phyloP scores from a whole-genome alignment of 2,329 filamentous ascomycete genomes.

The Chrysosporium queenslandicum region DNA sequence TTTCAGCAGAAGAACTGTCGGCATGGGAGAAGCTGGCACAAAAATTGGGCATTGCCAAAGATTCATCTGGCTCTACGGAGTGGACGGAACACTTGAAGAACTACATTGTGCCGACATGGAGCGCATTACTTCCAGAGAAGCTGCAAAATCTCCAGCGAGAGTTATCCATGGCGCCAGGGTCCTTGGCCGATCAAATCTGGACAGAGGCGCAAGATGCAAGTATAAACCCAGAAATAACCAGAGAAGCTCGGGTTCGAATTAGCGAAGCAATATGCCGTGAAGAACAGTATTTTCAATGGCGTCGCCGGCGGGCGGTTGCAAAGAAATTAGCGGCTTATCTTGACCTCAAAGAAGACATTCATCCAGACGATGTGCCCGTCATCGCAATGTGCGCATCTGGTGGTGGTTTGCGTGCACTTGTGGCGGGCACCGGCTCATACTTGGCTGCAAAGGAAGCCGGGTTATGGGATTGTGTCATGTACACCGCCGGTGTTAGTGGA shows the following conservation, averaged over 20 bases:
- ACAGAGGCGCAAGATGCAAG: slow-evolving; percentile 73
- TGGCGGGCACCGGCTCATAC: slow-evolving; percentile 81
- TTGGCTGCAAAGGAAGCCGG: slow-evolving; percentile 76
- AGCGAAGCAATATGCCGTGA: slow-evolving; percentile 72
- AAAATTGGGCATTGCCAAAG: slow-evolving; percentile 33
- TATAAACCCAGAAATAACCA: slow-evolving; percentile 76
- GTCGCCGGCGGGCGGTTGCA: slow-evolving; percentile 57
- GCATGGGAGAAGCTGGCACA: slow-evolving; percentile 44
- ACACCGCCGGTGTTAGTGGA: slow-evolving; percentile 89
- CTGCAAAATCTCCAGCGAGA: slow-evolving; percentile 77
- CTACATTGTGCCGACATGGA: slow-evolving; percentile 73
- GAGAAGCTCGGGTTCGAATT: slow-evolving; percentile 70
- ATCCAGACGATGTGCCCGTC: slow-evolving; percentile 82
- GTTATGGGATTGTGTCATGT: slow-evolving; percentile 86
- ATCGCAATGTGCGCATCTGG: slow-evolving; percentile 94
- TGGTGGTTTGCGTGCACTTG: slow-evolving; percentile 77
- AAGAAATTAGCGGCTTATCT: slow-evolving; percentile 75
- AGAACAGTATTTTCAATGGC: slow-evolving; percentile 63
- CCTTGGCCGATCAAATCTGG: slow-evolving; percentile 89
- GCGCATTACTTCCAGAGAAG: slow-evolving; percentile 62
- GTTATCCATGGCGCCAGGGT: slow-evolving; percentile 76
- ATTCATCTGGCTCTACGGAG: slow-evolving; percentile 33
- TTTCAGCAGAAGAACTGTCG: slow-evolving; percentile 24
- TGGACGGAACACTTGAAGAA: slow-evolving; percentile 51
- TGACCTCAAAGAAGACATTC: slow-evolving; percentile 63